These are phyloP conservation scores for Kingdonia uniflora DNA, from an alignment of 164 flowering plant species.

Conservation along the genomic window DNA sequence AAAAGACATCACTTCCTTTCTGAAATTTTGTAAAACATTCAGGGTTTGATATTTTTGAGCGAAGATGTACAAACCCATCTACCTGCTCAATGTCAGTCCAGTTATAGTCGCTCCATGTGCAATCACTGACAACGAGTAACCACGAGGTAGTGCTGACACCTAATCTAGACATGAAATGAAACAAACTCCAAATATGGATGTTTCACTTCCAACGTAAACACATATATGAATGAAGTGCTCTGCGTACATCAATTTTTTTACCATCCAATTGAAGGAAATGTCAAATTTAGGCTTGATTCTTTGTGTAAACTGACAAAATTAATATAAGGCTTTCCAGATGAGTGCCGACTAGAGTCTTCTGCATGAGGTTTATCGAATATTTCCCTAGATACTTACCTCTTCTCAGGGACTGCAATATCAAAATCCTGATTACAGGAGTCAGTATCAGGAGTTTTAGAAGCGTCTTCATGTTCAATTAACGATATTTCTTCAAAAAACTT, in stretches of 20 bases:
- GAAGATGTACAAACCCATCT: too few relatives aligned
- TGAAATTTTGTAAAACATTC: too few relatives aligned
- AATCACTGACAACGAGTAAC: too few relatives aligned
- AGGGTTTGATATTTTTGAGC: too few relatives aligned
- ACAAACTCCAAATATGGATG: too few relatives aligned
- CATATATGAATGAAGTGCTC: slow-evolving; percentile 83
- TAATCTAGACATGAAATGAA: too few relatives aligned
- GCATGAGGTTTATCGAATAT: slow-evolving; percentile 4
- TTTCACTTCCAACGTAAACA: slow-evolving; percentile 47
- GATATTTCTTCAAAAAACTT: slow-evolving; percentile 31
- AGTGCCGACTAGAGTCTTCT: slow-evolving; percentile 5
- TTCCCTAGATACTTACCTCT: slow-evolving; percentile 15
- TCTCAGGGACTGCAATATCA: slow-evolving; percentile 18
- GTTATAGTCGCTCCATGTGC: too few relatives aligned
- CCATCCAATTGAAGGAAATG: slow-evolving; percentile 89
- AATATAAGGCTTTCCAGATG: slow-evolving; percentile 28
- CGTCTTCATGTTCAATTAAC: slow-evolving; percentile 23
- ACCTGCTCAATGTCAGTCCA: too few relatives aligned
- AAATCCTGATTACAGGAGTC: slow-evolving; percentile 1
- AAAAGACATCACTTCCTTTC: too few relatives aligned
- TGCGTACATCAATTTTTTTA: slow-evolving; percentile 72
- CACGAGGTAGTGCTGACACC: too few relatives aligned
- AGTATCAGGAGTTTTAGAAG: slow-evolving; percentile 10
- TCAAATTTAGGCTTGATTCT: slow-evolving; percentile 82
- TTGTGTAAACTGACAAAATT: slow-evolving; percentile 78